These are phyloP conservation scores for Boletus fagicola DNA, from an alignment of 768 basidiomycete species.

Conservation along the genomic window DNA sequence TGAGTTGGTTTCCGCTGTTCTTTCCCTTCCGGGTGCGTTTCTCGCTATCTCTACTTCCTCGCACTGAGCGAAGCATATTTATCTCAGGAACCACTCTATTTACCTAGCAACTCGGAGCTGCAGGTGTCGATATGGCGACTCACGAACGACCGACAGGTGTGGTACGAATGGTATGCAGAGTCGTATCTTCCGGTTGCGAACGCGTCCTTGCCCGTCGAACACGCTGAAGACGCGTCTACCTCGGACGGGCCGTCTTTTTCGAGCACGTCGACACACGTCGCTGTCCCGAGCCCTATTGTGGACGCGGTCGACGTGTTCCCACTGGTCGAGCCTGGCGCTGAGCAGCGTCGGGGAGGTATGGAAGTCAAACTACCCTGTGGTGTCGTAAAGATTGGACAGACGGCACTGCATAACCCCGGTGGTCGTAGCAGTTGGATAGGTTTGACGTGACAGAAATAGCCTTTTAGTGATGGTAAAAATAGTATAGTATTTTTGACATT, in stretches of 20 bases:
- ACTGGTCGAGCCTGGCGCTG: constrained; percentile 10
- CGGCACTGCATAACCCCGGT: constrained; percentile 85
- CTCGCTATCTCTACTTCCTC: neutral
- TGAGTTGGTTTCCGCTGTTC: constrained; percentile 98
- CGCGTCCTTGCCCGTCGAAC: constrained; percentile 23
- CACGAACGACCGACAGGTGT: constrained; percentile 84
- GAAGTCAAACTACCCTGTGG: constrained; percentile 34
- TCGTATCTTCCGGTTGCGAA: constrained; percentile 73
- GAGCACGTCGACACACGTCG: constrained; percentile 30
- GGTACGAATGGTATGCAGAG: constrained; percentile 99
- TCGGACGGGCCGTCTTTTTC: constrained; percentile 24
- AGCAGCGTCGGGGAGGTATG: constrained; percentile 6
- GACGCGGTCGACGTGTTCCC: constrained; percentile 57
- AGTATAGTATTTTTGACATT: no score
- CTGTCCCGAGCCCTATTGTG: constrained; percentile 65
- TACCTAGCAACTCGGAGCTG: constrained; percentile 89
- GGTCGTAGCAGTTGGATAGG: constrained; percentile 96
- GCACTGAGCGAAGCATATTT: neutral
- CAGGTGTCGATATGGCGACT: constrained; percentile 94
- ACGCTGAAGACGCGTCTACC: constrained; percentile 14
- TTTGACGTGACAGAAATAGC: constrained; percentile 32
- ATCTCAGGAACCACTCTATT: constrained; percentile 82
- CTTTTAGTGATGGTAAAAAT: neutral
- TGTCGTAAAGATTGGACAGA: constrained; percentile 90
- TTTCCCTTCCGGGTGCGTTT: constrained; percentile 83